These are phyloP conservation scores for Aphanomyces astaci DNA, from an alignment of 352 stramenopile species.

Conservation along the genomic window DNA sequence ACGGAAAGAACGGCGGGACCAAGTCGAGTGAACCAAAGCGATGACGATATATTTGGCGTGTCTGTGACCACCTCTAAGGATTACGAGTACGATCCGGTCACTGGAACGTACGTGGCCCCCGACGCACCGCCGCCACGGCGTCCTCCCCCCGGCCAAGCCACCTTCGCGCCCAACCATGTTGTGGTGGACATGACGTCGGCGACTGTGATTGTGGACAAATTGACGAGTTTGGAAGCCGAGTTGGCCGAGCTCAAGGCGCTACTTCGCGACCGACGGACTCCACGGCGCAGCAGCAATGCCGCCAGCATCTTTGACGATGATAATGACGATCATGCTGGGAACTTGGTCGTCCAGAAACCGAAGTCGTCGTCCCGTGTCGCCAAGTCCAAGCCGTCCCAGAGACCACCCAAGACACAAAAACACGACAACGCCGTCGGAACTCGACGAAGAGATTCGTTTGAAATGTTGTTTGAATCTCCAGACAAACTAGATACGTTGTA, in stretches of 20 bases:
- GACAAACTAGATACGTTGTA: no score
- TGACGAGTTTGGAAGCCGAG: neutral
- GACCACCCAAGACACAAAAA: no score
- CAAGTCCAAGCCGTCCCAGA: no score
- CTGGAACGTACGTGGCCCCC: conserved; percentile 3
- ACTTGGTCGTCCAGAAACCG: no score
- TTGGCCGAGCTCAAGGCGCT: conserved; percentile 9
- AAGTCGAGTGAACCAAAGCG: no score
- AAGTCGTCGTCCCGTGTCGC: no score
- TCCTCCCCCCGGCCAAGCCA: neutral
- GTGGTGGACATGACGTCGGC: neutral
- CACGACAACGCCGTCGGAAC: no score
- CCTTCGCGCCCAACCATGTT: neutral
- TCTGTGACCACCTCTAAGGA: neutral
- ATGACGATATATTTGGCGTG: neutral
- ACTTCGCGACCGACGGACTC: neutral
- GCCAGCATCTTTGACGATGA: conserved; percentile 13
- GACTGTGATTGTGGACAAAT: conserved; percentile 1
- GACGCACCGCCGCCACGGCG: neutral
- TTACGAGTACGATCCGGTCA: conserved; percentile 8
- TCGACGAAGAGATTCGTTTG: no score
- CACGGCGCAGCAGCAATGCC: neutral
- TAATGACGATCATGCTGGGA: neutral
- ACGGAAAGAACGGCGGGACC: no score
- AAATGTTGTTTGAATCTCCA: no score